Conservation (phyloP, 305 asterid genomes). For the Petunia hybrid region DNA sequence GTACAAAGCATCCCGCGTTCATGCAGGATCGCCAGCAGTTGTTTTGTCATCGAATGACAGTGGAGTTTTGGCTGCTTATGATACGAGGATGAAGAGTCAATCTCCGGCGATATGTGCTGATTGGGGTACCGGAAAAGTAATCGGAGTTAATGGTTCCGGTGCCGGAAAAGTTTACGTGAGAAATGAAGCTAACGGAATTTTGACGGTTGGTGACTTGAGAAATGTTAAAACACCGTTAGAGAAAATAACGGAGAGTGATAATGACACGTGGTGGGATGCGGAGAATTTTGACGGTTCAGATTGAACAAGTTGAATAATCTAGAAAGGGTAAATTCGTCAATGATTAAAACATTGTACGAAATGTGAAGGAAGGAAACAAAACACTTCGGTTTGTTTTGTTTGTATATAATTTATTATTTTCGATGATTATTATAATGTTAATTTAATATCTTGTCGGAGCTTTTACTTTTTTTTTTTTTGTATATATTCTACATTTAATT, state of each 20-base stretch:
- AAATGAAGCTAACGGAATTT: slow-evolving; percentile 54
- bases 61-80: slow-evolving; percentile 68
- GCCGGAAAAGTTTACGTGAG: slow-evolving; percentile 66
- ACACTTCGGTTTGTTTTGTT: background rate
- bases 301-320: slow-evolving; percentile 2
- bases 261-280: slow-evolving; percentile 79
- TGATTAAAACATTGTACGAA: background rate
- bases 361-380: background rate
- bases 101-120: slow-evolving; percentile 68
- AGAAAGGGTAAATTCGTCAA: slow-evolving; percentile 13
- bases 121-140: slow-evolving; percentile 46
- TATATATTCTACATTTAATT: background rate
- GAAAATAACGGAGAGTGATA: slow-evolving; percentile 53
- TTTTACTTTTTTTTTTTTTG: background rate
- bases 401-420: slow-evolving; percentile 3
- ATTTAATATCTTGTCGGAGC: background rate
- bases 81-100: slow-evolving; percentile 55
- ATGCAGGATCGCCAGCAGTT: slow-evolving; percentile 33
- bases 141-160: slow-evolving; percentile 45
- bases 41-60: slow-evolving; percentile 60
- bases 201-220: slow-evolving; percentile 85
- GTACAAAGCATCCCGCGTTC: too few relatives aligned
- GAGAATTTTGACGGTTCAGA: slow-evolving; percentile 50
- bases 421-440: slow-evolving; percentile 10
- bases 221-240: slow-evolving; percentile 65